phyloP scores from a whole-genome alignment of 768 basidiomycete genomes.

The Lactarius evosmus region DNA sequence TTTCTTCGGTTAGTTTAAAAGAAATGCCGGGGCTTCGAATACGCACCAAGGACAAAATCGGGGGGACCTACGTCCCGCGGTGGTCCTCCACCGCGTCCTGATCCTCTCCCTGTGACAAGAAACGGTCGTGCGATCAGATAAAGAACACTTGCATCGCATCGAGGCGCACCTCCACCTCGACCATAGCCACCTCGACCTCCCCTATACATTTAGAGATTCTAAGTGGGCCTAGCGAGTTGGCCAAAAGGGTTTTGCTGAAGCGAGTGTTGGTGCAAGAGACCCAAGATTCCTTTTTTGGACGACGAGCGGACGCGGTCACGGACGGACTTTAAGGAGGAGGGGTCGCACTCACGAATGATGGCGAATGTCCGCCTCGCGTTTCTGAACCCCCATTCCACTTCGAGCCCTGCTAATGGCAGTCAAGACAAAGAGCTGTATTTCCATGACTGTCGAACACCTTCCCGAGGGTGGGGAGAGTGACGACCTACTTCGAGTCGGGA shows the following conservation, averaged over 20 bases:
- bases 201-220: conserved; percentile 44
- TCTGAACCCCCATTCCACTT: conserved; percentile 1
- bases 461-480: background rate
- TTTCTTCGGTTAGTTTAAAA: conserved; percentile 18
- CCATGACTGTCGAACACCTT: conserved; percentile 2
- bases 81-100: conserved; percentile 59
- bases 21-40: background rate
- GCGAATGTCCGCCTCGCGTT: background rate
- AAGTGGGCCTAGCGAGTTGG: background rate
- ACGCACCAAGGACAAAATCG: conserved; percentile 68
- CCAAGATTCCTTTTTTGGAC: conserved; percentile 14
- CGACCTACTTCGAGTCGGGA: conserved; percentile 14
- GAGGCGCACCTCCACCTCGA: conserved; percentile 48
- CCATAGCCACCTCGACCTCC: conserved; percentile 43
- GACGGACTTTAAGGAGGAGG: conserved; percentile 14
- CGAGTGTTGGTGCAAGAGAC: background rate
- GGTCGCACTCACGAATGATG: conserved; percentile 6
- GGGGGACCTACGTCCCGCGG: conserved; percentile 77
- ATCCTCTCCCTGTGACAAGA: conserved; percentile 48
- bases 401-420: conserved; percentile 4
- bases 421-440: conserved; percentile 3
- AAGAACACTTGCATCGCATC: background rate
- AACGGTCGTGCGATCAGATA: background rate
- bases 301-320: conserved; percentile 13
- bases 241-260: background rate